These are phyloP conservation scores for Mitragyna speciosa DNA, from an alignment of 257 asterid genomes.

Conservation along the genomic window DNA sequence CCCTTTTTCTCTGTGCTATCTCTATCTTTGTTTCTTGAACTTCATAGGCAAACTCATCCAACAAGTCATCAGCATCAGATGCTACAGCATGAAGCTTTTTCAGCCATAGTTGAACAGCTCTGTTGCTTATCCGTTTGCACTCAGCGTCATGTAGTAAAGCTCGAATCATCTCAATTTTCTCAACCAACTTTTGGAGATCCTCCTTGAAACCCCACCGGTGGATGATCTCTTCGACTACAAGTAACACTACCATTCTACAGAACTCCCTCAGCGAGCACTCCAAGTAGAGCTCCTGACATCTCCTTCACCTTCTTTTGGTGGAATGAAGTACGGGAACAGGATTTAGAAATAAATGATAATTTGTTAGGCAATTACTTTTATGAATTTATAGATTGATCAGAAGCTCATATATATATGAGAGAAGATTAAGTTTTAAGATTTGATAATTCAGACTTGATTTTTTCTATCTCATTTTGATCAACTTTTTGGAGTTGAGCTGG, in stretches of 20 bases:
- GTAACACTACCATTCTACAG: neutral
- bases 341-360: no score
- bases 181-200: neutral
- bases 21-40: neutral
- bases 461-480: no score
- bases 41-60: constrained; percentile 22
- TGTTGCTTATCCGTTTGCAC: neutral
- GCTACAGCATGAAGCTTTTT: constrained; percentile 16
- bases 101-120: constrained; percentile 23
- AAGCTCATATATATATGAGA: neutral
- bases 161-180: neutral
- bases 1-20: neutral
- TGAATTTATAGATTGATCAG: neutral
- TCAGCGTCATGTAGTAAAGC: constrained; percentile 9
- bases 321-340: no score
- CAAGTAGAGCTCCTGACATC: neutral
- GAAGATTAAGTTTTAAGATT: no score
- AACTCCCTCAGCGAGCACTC: neutral
- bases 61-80: constrained; percentile 21
- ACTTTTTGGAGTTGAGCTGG: no score
- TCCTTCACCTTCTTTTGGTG: neutral
- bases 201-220: neutral
- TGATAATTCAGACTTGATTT: neutral
- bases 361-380: no score
- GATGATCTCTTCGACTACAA: neutral